phyloP scores from a whole-genome alignment of 2,329 filamentous ascomycete species.

The Cylindrodendrum hubeiense region DNA sequence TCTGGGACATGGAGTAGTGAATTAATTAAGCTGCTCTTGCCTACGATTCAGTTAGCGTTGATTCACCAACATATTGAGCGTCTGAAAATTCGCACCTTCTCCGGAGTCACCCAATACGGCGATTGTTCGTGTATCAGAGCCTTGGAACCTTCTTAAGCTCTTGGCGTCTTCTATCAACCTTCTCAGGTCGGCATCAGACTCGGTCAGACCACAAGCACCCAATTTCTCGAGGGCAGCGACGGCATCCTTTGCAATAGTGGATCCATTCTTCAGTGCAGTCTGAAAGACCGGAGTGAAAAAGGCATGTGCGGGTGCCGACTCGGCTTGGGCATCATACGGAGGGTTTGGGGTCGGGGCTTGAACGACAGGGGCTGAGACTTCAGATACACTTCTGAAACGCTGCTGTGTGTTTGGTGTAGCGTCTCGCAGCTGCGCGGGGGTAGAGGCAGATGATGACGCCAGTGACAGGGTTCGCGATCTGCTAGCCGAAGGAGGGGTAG shows the following conservation, averaged over 20 bases:
- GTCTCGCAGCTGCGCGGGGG: not conserved
- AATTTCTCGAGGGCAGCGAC: slow-evolving; percentile 11
- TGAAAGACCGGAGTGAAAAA: slow-evolving; percentile 18
- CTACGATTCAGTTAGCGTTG: slow-evolving; percentile 19
- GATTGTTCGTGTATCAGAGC: slow-evolving; percentile 25
- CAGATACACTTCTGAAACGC: not conserved
- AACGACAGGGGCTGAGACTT: not conserved
- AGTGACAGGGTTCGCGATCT: not conserved
- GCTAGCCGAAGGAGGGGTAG: not conserved
- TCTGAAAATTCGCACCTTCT: slow-evolving; percentile 1
- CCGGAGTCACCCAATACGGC: slow-evolving; percentile 29
- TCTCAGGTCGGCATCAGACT: not conserved
- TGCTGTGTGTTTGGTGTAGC: not conserved
- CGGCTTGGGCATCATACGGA: slow-evolving; percentile 16
- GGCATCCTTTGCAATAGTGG: slow-evolving; percentile 1
- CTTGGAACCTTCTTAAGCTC: slow-evolving; percentile 11
- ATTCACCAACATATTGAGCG: not conserved
- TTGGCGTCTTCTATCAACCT: slow-evolving; percentile 16
- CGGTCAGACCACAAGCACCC: not conserved
- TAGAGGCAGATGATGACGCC: not conserved
- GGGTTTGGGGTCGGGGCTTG: not conserved
- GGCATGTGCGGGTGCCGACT: slow-evolving; percentile 8
- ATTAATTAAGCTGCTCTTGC: slow-evolving; percentile 50
- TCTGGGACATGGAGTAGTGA: slow-evolving; percentile 49
- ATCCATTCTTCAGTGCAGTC: not conserved